phyloP scores from a whole-genome alignment of 208 protist species.

The Leishmania amazonensis region DNA sequence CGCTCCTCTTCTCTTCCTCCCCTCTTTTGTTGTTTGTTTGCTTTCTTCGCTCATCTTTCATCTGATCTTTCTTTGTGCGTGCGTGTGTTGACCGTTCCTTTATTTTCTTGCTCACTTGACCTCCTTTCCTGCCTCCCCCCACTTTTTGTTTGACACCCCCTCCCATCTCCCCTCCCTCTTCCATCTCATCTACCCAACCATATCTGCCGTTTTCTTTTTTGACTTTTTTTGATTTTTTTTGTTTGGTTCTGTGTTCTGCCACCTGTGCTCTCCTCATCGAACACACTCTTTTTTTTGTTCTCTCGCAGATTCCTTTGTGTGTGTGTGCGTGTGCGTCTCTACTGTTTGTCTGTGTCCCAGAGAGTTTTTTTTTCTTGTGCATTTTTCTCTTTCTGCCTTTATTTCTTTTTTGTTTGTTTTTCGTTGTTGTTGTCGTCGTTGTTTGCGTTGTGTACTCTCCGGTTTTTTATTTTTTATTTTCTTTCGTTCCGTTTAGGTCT shows the following conservation, averaged over 20 bases:
- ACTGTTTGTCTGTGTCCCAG: neutral
- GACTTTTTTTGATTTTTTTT: conserved; percentile 4
- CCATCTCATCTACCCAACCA: neutral
- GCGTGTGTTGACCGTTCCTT: neutral
- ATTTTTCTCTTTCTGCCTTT: neutral
- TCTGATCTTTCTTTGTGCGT: neutral
- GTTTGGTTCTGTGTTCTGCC: too few relatives aligned
- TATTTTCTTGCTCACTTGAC: neutral
- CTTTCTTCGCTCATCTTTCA: neutral
- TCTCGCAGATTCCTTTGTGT: neutral
- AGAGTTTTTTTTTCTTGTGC: neutral
- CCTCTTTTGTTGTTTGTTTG: conserved; percentile 1
- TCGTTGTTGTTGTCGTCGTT: neutral
- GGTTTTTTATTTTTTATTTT: neutral
- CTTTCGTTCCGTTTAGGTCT: neutral
- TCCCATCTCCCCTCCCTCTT: neutral
- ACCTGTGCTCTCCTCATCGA: neutral
- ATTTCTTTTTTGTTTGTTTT: neutral
- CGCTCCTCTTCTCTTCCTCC: neutral
- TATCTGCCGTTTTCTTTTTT: neutral
- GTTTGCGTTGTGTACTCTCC: neutral
- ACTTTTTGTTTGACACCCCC: neutral
- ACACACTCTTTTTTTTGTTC: neutral
- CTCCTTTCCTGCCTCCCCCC: neutral
- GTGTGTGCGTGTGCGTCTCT: neutral